phyloP scores from a whole-genome alignment of 2,329 filamentous ascomycete genomes.

The Tolypocladium nubicola region DNA sequence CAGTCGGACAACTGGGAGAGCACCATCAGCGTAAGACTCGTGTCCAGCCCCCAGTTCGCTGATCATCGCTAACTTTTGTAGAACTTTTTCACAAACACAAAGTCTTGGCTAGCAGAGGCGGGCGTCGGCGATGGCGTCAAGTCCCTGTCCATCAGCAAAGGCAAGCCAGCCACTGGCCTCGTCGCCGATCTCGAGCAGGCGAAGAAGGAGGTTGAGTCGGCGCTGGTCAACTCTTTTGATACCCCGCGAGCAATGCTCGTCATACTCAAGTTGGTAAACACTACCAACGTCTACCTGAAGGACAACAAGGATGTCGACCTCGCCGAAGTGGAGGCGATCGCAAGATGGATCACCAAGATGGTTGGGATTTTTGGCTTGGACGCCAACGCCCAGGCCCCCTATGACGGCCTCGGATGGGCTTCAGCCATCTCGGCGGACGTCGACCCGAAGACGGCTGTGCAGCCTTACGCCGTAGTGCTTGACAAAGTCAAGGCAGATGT shows the following conservation, averaged over 20 bases:
- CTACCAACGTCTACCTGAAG: slow-evolving; percentile 55
- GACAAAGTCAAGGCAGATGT: slow-evolving; percentile 35
- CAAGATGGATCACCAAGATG: slow-evolving; percentile 72
- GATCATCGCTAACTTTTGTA: slow-evolving; percentile 15
- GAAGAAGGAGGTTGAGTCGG: slow-evolving; percentile 42
- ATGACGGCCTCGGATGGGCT: slow-evolving; percentile 47
- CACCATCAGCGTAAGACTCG: slow-evolving; percentile 49
- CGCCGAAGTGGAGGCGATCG: slow-evolving; percentile 43
- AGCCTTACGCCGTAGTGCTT: slow-evolving; percentile 36
- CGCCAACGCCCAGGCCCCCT: slow-evolving; percentile 42
- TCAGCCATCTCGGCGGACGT: slow-evolving; percentile 27
- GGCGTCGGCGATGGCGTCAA: slow-evolving; percentile 22
- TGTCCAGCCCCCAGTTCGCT: not conserved
- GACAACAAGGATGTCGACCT: slow-evolving; percentile 36
- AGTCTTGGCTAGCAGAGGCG: slow-evolving; percentile 40
- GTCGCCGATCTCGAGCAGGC: slow-evolving; percentile 38
- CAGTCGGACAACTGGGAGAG: slow-evolving; percentile 72
- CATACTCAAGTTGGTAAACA: slow-evolving; percentile 68
- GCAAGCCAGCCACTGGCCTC: slow-evolving; percentile 19
- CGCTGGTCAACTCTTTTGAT: slow-evolving; percentile 78
- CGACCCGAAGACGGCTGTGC: slow-evolving; percentile 33
- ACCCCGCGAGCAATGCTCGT: slow-evolving; percentile 68
- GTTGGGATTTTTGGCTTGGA: slow-evolving; percentile 79
- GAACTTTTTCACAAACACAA: slow-evolving; percentile 50
- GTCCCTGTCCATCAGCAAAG: slow-evolving; percentile 25